These are phyloP conservation scores for Fusarium sublunatum DNA, from an alignment of 2,329 filamentous ascomycete species.

Conservation along the genomic window DNA sequence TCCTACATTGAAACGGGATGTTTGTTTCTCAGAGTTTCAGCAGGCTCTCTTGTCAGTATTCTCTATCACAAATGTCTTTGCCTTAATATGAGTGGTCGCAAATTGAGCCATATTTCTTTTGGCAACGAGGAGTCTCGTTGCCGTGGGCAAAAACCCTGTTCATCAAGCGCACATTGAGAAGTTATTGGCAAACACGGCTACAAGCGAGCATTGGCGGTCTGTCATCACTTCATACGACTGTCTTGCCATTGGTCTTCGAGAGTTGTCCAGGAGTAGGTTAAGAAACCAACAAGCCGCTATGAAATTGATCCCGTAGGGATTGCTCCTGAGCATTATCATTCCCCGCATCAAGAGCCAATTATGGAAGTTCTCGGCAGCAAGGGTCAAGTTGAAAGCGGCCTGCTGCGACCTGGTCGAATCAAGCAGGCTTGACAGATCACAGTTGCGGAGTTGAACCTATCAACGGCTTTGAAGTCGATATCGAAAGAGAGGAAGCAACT, in stretches of 20 bases:
- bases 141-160: neutral
- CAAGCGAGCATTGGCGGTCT: neutral
- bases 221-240: neutral
- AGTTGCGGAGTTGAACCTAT: neutral
- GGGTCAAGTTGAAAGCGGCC: neutral
- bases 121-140: neutral
- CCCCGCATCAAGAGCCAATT: neutral
- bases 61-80: neutral
- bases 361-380: neutral
- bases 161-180: neutral
- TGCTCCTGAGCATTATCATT: neutral
- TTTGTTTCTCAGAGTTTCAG: neutral
- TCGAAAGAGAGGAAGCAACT: neutral
- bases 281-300: neutral
- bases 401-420: neutral
- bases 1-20: neutral
- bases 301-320: neutral
- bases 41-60: slow-evolving; percentile 7
- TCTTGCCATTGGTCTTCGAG: neutral
- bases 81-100: neutral
- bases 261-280: neutral
- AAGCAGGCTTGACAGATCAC: neutral
- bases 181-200: neutral
- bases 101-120: slow-evolving; percentile 11
- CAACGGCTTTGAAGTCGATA: neutral